Evolutionary conservation across 345 rosid genomes (phyloP).

Genomic region (Moringa oleifera): DNA sequence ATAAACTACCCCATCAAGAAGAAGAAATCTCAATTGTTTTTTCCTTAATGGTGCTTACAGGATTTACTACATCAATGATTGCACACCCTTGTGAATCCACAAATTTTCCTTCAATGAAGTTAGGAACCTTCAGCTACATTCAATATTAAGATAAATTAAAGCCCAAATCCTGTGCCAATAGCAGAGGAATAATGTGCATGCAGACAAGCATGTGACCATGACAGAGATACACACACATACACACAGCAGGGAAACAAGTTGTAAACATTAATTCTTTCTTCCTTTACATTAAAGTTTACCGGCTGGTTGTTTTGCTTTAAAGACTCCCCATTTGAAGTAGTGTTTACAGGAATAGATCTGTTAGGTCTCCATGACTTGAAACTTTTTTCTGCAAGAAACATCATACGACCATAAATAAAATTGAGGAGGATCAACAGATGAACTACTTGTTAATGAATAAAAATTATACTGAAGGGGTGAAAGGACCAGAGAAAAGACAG

Average conservation of each 20-base stretch:
- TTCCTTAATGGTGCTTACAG: constrained; percentile 27
- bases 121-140: constrained; percentile 27
- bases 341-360: constrained; percentile 21
- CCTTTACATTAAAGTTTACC: constrained; percentile 23
- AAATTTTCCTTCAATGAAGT: constrained; percentile 37
- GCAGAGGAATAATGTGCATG: background rate
- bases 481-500: background rate
- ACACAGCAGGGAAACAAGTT: background rate
- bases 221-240: background rate
- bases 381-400: constrained; percentile 29
- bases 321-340: constrained; percentile 16
- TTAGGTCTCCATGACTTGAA: constrained; percentile 36
- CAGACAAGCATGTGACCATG: background rate
- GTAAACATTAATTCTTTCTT: background rate
- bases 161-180: background rate
- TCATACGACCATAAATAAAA: constrained; percentile 2
- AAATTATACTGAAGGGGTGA: background rate
- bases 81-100: constrained; percentile 28
- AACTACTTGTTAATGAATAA: background rate
- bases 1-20: constrained; percentile 6
- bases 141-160: background rate
- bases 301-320: constrained; percentile 18
- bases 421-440: constrained; percentile 3
- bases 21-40: background rate
- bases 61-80: constrained; percentile 30